Evolutionary conservation across 768 basidiomycete species (phyloP).

Genomic region (Coprinopsis marcescibilis): DNA sequence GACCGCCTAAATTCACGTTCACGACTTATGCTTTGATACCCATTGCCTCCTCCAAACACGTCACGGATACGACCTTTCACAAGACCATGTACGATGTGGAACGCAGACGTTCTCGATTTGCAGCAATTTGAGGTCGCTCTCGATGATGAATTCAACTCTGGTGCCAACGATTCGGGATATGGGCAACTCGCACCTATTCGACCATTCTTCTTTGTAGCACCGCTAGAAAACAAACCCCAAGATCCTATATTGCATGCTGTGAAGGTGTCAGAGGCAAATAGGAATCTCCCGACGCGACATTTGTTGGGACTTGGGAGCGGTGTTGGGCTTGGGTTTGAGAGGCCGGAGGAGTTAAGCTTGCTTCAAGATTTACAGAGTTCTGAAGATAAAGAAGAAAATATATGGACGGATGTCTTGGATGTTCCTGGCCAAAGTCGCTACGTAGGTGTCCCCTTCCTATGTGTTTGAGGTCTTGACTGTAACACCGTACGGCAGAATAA

Average conservation of each 20-base stretch:
- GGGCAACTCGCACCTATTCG: constrained; percentile 33
- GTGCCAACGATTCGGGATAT: not conserved
- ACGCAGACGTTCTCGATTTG: not conserved
- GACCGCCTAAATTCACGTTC: too few species aligned
- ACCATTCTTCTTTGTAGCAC: constrained; percentile 56
- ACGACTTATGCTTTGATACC: too few species aligned
- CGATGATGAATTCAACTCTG: constrained; percentile 2
- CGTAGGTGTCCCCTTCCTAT: not conserved
- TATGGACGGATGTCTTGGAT: constrained; percentile 9
- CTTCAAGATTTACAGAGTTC: too few species aligned
- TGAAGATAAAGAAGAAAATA: constrained; percentile 19
- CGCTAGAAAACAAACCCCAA: constrained; percentile 66
- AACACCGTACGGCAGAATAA: constrained; percentile 31
- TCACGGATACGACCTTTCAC: too few species aligned
- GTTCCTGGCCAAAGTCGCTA: not conserved
- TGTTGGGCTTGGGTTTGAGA: too few species aligned
- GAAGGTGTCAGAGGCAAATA: constrained; percentile 23
- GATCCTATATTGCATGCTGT: constrained; percentile 69
- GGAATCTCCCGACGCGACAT: constrained; percentile 11
- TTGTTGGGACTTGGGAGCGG: too few species aligned
- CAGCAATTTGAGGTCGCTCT: not conserved
- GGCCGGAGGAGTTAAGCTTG: too few species aligned
- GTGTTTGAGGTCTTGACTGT: not conserved
- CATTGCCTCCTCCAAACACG: too few species aligned
- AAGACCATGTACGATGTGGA: constrained; percentile 7